Base-by-base conservation (phyloP, 306 rosid genomes). In the Vachellia collinsii region DNA sequence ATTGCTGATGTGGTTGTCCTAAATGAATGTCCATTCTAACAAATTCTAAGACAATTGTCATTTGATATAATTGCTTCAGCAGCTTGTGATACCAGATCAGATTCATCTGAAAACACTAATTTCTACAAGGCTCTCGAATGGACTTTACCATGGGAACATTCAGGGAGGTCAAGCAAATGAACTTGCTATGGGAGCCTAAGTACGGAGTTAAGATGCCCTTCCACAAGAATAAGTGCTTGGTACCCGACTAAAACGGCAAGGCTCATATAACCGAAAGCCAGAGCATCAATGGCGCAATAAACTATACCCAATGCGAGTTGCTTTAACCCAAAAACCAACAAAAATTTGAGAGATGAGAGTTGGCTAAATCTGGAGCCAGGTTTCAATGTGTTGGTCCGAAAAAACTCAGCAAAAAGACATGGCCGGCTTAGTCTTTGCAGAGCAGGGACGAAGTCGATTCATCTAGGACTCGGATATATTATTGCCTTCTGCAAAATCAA, bases 171-270 rank as follows among this genome's bases (percentile, higher is more conserved):
- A 65, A 16, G 12, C 44, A 6, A 43, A 54, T 25, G 53, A 66
- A 83, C 89, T 76, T 62, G 86, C 94, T 86, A 79, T 82, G 10
- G 94, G 94, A 70, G 11, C 46, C 46, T 29, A 29, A 29, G 34
- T 29, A 29, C 34, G 2, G 34, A 29, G 34, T 29, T 29, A 29
- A 29, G 34, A 29, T 29, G 34, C 34, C 34, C 34, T 29, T 29
- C 2, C 34, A 29, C 34, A 29, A 29, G 34, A 29, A 29, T 29
- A 29, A 29, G 34, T 29, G 34, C 34, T 29, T 29, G 34, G 34
- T 29, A 29, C 34, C 34, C 7, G n/a, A 48, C 14, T 48, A 14
- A 48, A 48, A 48, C 17, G 54, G 13, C 7, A 48, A 48, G 17
- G 34, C 34, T 29, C 34, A 29, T 29, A 29, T 29, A 29, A 29